Evolutionary conservation across 2,329 filamentous ascomycete genomes (phyloP), one percentile per base, ranked within the genome.

Genomic region (Paecilomyces niveus): DNA sequence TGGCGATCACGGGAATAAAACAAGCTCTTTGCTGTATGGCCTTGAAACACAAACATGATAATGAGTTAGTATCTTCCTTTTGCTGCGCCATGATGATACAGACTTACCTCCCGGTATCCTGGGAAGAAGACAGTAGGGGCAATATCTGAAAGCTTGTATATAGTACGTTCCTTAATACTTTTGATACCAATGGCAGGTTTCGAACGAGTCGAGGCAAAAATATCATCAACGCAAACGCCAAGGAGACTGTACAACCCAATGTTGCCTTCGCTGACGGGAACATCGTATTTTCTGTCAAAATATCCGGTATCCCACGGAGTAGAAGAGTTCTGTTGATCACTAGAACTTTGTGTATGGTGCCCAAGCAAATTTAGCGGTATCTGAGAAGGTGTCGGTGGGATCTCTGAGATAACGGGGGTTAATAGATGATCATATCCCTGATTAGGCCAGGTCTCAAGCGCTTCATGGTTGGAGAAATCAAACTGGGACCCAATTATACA

Each of bases 1-100:
- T 75, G 1, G 68, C 64, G 15, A 76, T 66, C 4, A 68, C 66
- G 1, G 72, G 67, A 3, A 76, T 69, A 7, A 74, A 67, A 6
- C 65, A 64, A 9, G 66, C 67, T 33, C 74, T 66, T 61, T 75
- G 70, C 35, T 65, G 68, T 58, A 76, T 70, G 33, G 66, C 69
- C 74, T 77, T 45, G 7, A 18, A 45, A 54, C 39, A 13, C 5
- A 13, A 24, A 51, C 2, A 8, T n/a, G 52, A 57, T 6, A 54
- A 49, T 39, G 56, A 59, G 24, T 13, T 22, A 51, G 55, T 11
- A 61, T 52, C 54, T 18, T 49, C 15, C 22, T 9, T n/a, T 5
- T 10, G 31, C 53, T 22, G 7, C 7, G 18, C 4, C 32, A n/a
- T 24, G 18, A 6, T 3, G 10, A 29, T 29, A 29, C 3, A 45